phyloP scores from a whole-genome alignment of 2,329 filamentous ascomycete species.

The Camptophora hylomeconis region DNA sequence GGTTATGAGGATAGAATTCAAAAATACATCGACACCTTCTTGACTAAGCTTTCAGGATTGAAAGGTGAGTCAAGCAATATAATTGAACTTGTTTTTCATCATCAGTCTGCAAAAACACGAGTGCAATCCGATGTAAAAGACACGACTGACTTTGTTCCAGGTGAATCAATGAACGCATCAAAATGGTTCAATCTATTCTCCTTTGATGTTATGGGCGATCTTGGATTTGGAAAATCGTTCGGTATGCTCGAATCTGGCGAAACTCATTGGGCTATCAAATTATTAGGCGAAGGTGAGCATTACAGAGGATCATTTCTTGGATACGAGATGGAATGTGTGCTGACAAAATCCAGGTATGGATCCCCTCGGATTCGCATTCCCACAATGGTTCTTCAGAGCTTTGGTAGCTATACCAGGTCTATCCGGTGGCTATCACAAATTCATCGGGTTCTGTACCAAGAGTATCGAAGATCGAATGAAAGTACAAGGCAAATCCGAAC shows the following conservation, averaged over 20 bases:
- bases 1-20: slow-evolving; percentile 28
- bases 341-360: slow-evolving; percentile 14
- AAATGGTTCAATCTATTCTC: slow-evolving; percentile 25
- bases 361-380: slow-evolving; percentile 11
- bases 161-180: slow-evolving; percentile 22
- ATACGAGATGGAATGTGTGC: slow-evolving; percentile 9
- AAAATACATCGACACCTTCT: slow-evolving; percentile 24
- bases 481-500: slow-evolving; percentile 14
- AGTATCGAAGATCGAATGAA: slow-evolving; percentile 22
- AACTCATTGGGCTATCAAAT: slow-evolving; percentile 24
- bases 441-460: slow-evolving; percentile 24
- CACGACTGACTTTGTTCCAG: too few relatives aligned
- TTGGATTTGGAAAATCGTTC: slow-evolving; percentile 23
- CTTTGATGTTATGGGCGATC: slow-evolving; percentile 25
- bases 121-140: too few relatives aligned
- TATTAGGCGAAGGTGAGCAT: slow-evolving; percentile 25
- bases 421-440: slow-evolving; percentile 21
- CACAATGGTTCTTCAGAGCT: slow-evolving; percentile 15
- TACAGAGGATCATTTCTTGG: too few relatives aligned
- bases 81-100: too few relatives aligned
- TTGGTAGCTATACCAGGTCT: slow-evolving; percentile 21
- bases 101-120: too few relatives aligned
- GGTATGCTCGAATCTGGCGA: slow-evolving; percentile 19
- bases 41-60: slow-evolving; percentile 19
- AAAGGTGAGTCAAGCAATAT: too few relatives aligned